These are phyloP conservation scores for Penicillium freii DNA, from an alignment of 2,329 filamentous ascomycete species.

Conservation along the genomic window DNA sequence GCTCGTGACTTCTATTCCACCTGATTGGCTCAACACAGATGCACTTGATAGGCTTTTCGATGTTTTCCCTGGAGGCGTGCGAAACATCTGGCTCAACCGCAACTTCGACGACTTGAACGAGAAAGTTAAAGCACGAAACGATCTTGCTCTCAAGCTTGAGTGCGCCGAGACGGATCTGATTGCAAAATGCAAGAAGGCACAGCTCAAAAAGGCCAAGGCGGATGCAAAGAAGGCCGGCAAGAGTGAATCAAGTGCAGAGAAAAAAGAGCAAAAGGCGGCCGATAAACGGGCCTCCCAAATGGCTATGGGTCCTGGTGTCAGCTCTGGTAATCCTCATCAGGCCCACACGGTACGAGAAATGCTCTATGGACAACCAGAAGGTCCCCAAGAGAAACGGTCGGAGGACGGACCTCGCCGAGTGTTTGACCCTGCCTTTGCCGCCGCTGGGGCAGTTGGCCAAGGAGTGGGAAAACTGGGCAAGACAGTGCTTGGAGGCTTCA, in stretches of 20 bases:
- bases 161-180: conserved; percentile 81
- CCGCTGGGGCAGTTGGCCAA: conserved; percentile 53
- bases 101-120: conserved; percentile 79
- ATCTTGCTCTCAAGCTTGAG: conserved; percentile 71
- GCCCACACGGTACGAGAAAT: conserved; percentile 51
- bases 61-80: conserved; percentile 90
- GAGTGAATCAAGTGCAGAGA: conserved; percentile 35
- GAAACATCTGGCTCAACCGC: conserved; percentile 95
- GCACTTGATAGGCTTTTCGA: conserved; percentile 83
- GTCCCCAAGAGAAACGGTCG: conserved; percentile 11
- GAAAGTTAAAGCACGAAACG: conserved; percentile 74
- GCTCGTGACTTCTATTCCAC: conserved; percentile 83
- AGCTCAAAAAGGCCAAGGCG: conserved; percentile 67
- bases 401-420: conserved; percentile 25
- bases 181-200: conserved; percentile 71
- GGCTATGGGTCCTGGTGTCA: conserved; percentile 51
- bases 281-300: conserved; percentile 47
- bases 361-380: conserved; percentile 31
- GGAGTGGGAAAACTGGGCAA: conserved; percentile 48
- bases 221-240: conserved; percentile 62
- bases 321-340: conserved; percentile 58
- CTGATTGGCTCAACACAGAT: conserved; percentile 83
- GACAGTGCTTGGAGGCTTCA: conserved; percentile 45
- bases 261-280: conserved; percentile 51
- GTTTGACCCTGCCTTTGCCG: conserved; percentile 50